Conservation (phyloP, 495 filamentous ascomycete species). For the Lasiosphaeria ovina region DNA sequence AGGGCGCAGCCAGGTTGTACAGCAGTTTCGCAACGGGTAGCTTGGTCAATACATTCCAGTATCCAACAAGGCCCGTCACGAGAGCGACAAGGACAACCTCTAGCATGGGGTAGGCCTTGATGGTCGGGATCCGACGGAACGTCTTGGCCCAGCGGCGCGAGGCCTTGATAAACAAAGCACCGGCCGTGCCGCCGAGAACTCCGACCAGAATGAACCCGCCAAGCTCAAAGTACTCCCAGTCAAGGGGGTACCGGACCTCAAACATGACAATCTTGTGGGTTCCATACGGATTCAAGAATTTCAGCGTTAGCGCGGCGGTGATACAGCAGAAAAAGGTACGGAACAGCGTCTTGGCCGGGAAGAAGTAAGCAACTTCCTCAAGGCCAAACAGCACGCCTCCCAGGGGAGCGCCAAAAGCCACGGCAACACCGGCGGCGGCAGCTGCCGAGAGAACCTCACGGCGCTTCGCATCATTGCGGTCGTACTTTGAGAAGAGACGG, state of each 20-base stretch:
- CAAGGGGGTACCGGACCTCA: constrained; percentile 84
- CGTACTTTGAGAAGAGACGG: constrained; percentile 89
- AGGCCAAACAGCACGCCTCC: constrained; percentile 91
- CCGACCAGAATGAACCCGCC: constrained; percentile 81
- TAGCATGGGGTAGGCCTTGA: constrained; percentile 80
- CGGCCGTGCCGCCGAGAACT: constrained; percentile 75
- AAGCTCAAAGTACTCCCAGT: constrained; percentile 95
- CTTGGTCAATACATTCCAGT: constrained; percentile 91
- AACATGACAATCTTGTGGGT: constrained; percentile 96
- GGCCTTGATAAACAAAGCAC: constrained; percentile 96
- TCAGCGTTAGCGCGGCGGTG: constrained; percentile 81
- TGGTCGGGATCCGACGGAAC: constrained; percentile 75
- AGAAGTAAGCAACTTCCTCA: constrained; percentile 96
- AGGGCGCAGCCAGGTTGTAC: constrained; percentile 86
- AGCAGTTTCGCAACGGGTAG: constrained; percentile 87
- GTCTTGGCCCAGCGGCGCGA: constrained; percentile 82
- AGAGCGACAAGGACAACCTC: constrained; percentile 88
- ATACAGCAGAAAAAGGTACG: constrained; percentile 99
- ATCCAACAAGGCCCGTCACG: constrained; percentile 78
- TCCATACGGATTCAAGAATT: constrained; percentile 94
- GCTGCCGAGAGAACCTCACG: constrained; percentile 91
- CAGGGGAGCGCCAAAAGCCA: constrained; percentile 92
- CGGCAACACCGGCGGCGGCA: constrained; percentile 88
- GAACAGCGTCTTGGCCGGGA: constrained; percentile 97
- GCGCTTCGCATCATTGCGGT: constrained; percentile 81